phyloP scores from a whole-genome alignment of 768 basidiomycete species.

The Mycena rebaudengoi region DNA sequence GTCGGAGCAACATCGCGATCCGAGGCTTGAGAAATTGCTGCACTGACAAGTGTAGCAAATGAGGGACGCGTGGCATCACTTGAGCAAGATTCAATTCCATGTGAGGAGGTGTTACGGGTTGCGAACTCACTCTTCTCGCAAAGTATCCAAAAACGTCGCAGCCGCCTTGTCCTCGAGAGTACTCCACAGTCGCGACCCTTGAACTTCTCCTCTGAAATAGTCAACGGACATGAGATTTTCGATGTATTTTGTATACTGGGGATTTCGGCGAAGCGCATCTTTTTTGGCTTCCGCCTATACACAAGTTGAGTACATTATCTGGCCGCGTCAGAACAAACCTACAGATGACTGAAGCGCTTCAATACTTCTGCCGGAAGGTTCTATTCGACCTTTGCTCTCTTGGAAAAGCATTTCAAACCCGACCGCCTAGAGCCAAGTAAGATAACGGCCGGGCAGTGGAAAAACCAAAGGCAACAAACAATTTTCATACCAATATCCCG shows the following conservation, averaged over 20 bases:
- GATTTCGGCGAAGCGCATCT: conserved; percentile 71
- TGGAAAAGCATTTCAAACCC: conserved; percentile 98
- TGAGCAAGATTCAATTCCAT: conserved; percentile 38
- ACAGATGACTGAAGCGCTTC: conserved; percentile 59
- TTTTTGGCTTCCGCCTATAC: conserved; percentile 69
- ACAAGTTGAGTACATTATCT: background rate
- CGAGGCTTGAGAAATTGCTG: conserved; percentile 59
- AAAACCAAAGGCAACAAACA: conserved; percentile 44
- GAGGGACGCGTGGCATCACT: conserved; percentile 68
- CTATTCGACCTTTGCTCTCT: conserved; percentile 73
- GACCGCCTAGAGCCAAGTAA: conserved; percentile 64
- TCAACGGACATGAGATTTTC: conserved; percentile 66
- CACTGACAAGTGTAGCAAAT: conserved; percentile 78
- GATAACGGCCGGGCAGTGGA: background rate
- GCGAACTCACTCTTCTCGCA: conserved; percentile 70
- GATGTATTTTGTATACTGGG: conserved; percentile 78
- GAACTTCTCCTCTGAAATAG: conserved; percentile 82
- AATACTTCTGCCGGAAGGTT: conserved; percentile 41
- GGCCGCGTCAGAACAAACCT: conserved; percentile 31
- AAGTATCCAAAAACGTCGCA: conserved; percentile 67
- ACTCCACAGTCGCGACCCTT: conserved; percentile 84
- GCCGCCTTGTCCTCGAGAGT: conserved; percentile 76
- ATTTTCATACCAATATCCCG: conserved; percentile 94
- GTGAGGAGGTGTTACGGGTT: background rate
- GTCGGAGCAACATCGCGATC: conserved; percentile 33